Evolutionary conservation across 176 grass and related monocot genomes (phyloP).

Genomic region (Eragrostis curvula): DNA sequence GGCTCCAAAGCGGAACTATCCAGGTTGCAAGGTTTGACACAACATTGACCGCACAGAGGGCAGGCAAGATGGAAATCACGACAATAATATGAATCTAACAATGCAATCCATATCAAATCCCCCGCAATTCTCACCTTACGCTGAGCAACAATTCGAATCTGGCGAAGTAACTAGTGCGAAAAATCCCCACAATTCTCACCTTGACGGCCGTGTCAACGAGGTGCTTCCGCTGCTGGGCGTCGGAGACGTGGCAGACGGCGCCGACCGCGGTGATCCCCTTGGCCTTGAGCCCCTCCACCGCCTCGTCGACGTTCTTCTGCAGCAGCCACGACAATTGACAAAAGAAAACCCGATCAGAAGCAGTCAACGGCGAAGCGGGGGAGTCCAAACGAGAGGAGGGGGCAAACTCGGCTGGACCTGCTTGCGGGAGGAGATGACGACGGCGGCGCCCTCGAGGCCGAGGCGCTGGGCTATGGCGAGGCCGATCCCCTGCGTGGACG

Average conservation of each 20-base stretch:
- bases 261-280: constrained; percentile 77
- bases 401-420: constrained; percentile 47
- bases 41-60: too few species aligned
- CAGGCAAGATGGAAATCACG: too few species aligned
- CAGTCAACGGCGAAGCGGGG: not conserved
- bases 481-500: constrained; percentile 88
- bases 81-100: not conserved
- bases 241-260: constrained; percentile 85
- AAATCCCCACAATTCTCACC: constrained; percentile 37
- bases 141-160: not conserved
- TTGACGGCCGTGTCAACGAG: constrained; percentile 76
- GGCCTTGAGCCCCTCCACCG: constrained; percentile 60
- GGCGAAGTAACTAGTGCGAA: not conserved
- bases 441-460: constrained; percentile 82
- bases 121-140: too few species aligned
- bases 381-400: not conserved
- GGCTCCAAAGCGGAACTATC: too few species aligned
- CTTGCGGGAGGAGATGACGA: constrained; percentile 95
- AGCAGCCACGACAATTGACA: not conserved
- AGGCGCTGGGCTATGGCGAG: constrained; percentile 87
- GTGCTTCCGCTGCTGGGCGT: constrained; percentile 72
- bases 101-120: not conserved
- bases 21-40: too few species aligned
- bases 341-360: not conserved
- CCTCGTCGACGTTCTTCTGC: constrained; percentile 96